Evolutionary conservation across 116 monocot genomes (phyloP), one percentile per base, ranked within the genome.

Genomic region (Cymodocea nodosa): DNA sequence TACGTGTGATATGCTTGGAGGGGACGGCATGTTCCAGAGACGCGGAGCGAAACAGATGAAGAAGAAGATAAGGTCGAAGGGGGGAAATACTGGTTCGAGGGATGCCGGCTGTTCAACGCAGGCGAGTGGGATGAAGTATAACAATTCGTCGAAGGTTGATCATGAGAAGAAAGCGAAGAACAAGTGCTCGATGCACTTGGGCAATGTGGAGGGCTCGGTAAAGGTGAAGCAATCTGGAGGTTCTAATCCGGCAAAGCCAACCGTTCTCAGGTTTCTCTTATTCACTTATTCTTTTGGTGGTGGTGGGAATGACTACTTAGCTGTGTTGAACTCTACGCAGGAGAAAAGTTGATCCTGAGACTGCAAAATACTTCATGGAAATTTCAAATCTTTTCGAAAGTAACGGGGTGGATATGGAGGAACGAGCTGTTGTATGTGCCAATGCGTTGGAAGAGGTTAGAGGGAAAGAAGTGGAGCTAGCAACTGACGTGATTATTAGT

Each of bases 381-480:
- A 89, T 98, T 56, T 63, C 86, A 63, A 82, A 76, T 54, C 69
- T 86, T 51, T 86, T 98, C 44, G 84, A 92, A 53, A 75, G 71
- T 35, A 82, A 82, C 18, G 56, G 34, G 0, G 68, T 98, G 39
- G 92, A 98, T 51, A 44, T 91, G 53, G 91, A 97, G 48, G 89
- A 86, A 11, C 81, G 78, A 6, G 51, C 85, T 14, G 62, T 77
- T 57, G 36, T 98, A 19, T 98, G 92, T 68, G 72, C 70, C 13
- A 91, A 88, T 80, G 92, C 97, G 12, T 66, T 98, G 66, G 89
- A 81, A 60, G 97, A 92, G 80, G 75, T 86, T 18, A 83, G 79
- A 76, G 97, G 86, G 22, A 92, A 89, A 74, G 97, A 98, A 71
- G 56, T 98, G 51, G 85, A 85, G 56, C 88, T 92, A 51, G 76